Percentiles rank a stretch among this genome's conserved stretches.
phyloP scores from a whole-genome alignment of 2,329 filamentous ascomycete species.

The Pseudocercospora fijiensis region DNA sequence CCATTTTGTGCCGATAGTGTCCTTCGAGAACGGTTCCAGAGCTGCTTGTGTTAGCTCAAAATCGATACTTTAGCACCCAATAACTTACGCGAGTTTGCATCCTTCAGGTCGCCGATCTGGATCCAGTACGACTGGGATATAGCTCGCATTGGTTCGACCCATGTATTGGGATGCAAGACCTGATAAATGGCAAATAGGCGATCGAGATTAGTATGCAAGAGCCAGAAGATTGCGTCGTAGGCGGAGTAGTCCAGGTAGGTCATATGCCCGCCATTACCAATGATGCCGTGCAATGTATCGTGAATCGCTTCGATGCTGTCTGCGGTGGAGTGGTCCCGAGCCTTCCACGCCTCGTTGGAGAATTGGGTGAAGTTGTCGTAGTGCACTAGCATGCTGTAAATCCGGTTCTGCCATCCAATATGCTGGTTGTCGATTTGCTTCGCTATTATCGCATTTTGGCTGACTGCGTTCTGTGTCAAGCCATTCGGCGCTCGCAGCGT shows the following conservation, averaged over 20 bases:
- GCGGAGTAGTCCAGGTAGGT: constrained; percentile 67
- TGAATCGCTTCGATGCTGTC: constrained; percentile 59
- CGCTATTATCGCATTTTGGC: constrained; percentile 60
- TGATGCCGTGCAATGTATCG: constrained; percentile 52
- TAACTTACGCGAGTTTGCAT: constrained; percentile 33
- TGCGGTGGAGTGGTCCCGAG: constrained; percentile 47
- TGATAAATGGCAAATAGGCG: constrained; percentile 77
- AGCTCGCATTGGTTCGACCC: constrained; percentile 57
- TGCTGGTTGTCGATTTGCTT: constrained; percentile 53
- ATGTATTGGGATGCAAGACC: constrained; percentile 64
- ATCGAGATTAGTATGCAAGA: constrained; percentile 74
- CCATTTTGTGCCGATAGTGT: constrained; percentile 62
- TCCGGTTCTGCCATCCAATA: constrained; percentile 58
- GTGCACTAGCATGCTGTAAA: constrained; percentile 66
- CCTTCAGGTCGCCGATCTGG: constrained; percentile 49
- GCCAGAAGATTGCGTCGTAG: constrained; percentile 77
- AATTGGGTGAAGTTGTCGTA: constrained; percentile 68
- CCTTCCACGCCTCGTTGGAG: constrained; percentile 66
- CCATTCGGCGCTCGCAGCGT: constrained; percentile 59
- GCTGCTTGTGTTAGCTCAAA: constrained; percentile 17
- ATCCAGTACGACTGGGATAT: constrained; percentile 62
- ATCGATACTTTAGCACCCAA: not conserved
- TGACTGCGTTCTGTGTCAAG: constrained; percentile 47
- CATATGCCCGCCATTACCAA: constrained; percentile 65
- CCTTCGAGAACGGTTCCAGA: constrained; percentile 60